Evolutionary conservation across 2,329 filamentous ascomycete species (phyloP).

Genomic region (Chaetomiaceae sp.): DNA sequence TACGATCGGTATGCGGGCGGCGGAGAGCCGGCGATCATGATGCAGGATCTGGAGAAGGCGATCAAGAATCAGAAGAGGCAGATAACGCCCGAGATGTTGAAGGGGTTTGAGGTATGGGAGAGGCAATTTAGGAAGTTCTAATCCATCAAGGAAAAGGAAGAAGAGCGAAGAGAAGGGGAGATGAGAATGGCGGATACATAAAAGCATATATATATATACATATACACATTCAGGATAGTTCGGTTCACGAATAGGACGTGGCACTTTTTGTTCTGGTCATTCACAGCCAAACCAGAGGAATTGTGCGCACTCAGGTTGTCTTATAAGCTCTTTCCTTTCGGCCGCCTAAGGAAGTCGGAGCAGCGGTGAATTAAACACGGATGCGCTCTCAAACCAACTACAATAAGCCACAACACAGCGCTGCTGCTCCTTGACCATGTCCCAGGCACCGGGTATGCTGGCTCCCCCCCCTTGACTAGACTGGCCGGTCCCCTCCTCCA

Average conservation of each 20-base stretch:
- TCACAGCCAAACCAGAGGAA: too few relatives aligned
- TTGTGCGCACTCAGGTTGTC: too few relatives aligned
- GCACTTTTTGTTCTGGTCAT: too few relatives aligned
- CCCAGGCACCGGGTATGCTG: not conserved
- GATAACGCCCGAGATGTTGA: slow-evolving; percentile 56
- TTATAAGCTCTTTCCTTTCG: too few relatives aligned
- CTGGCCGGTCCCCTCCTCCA: not conserved
- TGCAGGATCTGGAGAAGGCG: slow-evolving; percentile 40
- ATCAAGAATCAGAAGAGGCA: slow-evolving; percentile 48
- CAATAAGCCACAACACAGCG: too few relatives aligned
- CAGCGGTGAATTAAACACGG: not conserved
- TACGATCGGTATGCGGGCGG: slow-evolving; percentile 30
- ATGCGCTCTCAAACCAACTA: not conserved
- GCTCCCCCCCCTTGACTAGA: not conserved
- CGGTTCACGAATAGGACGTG: too few relatives aligned
- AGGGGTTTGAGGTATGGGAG: slow-evolving; percentile 56
- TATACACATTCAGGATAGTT: too few relatives aligned
- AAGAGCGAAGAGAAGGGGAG: too few relatives aligned
- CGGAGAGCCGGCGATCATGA: slow-evolving; percentile 19
- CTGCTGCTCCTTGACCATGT: not conserved
- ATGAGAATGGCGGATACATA: too few relatives aligned
- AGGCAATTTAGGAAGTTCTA: slow-evolving; percentile 34
- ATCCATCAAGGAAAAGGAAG: too few relatives aligned
- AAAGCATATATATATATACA: too few relatives aligned
- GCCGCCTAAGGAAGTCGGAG: too few relatives aligned